phyloP scores from a whole-genome alignment of 2,329 filamentous ascomycete species.

The Trichoderma oligosporum region DNA sequence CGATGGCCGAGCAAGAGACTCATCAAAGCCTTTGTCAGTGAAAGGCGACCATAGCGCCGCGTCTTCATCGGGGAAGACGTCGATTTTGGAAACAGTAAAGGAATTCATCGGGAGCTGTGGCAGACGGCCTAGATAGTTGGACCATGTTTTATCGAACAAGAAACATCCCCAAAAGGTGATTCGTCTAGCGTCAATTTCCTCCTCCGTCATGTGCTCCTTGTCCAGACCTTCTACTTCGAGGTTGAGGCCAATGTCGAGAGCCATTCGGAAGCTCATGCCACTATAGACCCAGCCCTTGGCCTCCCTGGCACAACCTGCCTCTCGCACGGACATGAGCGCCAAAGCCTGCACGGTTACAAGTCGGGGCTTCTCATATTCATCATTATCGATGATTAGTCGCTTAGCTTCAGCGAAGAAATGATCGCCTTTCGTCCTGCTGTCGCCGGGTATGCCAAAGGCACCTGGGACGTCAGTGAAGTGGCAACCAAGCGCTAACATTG shows the following conservation, averaged over 20 bases:
- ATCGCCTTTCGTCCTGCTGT: slow-evolving; percentile 84
- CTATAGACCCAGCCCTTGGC: slow-evolving; percentile 98
- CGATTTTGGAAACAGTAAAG: slow-evolving; percentile 81
- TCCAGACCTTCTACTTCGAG: slow-evolving; percentile 70
- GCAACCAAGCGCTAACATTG: slow-evolving; percentile 87
- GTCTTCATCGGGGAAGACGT: slow-evolving; percentile 88
- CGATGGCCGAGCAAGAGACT: slow-evolving; percentile 71
- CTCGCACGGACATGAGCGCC: slow-evolving; percentile 91
- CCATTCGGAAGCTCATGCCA: slow-evolving; percentile 98
- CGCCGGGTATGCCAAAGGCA: slow-evolving; percentile 66
- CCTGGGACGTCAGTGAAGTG: slow-evolving; percentile 80
- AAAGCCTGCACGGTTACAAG: slow-evolving; percentile 90
- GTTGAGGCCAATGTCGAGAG: slow-evolving; percentile 87
- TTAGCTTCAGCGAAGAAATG: slow-evolving; percentile 97
- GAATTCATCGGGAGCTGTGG: slow-evolving; percentile 79
- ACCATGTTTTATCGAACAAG: slow-evolving; percentile 98
- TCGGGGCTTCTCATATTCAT: slow-evolving; percentile 85
- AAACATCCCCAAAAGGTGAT: slow-evolving; percentile 98
- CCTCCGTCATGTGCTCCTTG: slow-evolving; percentile 62
- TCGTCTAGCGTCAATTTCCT: slow-evolving; percentile 81
- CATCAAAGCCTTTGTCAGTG: slow-evolving; percentile 74
- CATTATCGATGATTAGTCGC: slow-evolving; percentile 80
- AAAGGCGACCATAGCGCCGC: slow-evolving; percentile 82
- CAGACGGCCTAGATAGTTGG: slow-evolving; percentile 88
- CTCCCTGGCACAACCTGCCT: slow-evolving; percentile 90